Percentiles rank a stretch among this genome's conserved stretches.
These are phyloP conservation scores for Cladophialophora carrionii DNA, from an alignment of 2,329 filamentous ascomycete species.

Conservation along the genomic window DNA sequence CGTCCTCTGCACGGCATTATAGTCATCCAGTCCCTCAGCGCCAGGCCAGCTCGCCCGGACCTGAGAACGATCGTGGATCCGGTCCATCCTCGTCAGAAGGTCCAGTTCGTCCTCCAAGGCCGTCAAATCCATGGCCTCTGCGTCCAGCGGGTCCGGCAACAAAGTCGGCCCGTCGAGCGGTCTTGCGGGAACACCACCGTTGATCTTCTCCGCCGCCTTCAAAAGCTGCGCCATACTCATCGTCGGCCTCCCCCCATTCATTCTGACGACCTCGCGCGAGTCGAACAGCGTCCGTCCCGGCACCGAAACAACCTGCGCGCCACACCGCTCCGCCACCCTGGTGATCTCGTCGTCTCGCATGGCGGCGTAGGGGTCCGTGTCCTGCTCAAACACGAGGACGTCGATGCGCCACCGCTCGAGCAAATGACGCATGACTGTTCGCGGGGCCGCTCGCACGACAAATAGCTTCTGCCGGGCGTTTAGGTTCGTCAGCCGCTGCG, in stretches of 20 bases:
- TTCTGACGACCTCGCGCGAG: constrained; percentile 68
- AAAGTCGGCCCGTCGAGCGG: constrained; percentile 63
- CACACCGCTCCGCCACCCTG: constrained; percentile 63
- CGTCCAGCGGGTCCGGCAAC: constrained; percentile 61
- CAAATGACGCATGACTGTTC: constrained; percentile 71
- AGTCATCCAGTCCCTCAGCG: constrained; percentile 53
- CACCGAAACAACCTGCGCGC: constrained; percentile 66
- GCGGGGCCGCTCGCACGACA: constrained; percentile 66
- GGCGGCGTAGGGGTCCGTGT: constrained; percentile 72
- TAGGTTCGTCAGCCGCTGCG: constrained; percentile 64
- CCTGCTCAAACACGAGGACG: constrained; percentile 77
- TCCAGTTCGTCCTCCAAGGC: constrained; percentile 39
- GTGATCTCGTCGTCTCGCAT: constrained; percentile 65
- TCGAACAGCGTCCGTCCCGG: constrained; percentile 72
- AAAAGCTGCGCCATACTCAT: constrained; percentile 74
- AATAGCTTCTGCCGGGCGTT: constrained; percentile 73
- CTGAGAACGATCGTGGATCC: background rate
- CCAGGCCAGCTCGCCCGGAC: background rate
- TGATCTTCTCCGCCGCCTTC: constrained; percentile 58
- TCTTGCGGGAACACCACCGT: constrained; percentile 58
- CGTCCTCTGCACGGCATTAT: constrained; percentile 62
- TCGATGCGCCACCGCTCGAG: constrained; percentile 72
- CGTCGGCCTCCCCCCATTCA: constrained; percentile 69
- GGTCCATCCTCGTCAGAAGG: constrained; percentile 54
- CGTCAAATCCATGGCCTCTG: constrained; percentile 60